These are phyloP conservation scores for Penicillium taxi DNA, from an alignment of 495 filamentous ascomycete genomes.

Conservation along the genomic window DNA sequence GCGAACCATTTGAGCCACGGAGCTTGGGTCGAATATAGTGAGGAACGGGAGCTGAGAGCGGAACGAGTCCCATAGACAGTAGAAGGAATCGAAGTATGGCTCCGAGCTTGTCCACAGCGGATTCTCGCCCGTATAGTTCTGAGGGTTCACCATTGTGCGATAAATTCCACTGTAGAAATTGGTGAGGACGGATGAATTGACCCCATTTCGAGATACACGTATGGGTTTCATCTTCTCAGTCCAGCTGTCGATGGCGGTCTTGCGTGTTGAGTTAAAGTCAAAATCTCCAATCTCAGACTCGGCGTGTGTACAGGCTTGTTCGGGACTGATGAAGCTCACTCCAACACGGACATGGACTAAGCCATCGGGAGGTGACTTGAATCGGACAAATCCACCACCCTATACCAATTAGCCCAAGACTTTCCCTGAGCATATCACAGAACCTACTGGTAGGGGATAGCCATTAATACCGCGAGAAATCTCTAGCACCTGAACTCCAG, in stretches of 20 bases:
- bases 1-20: conserved; percentile 56
- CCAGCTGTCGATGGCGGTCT: conserved; percentile 40
- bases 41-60: conserved; percentile 58
- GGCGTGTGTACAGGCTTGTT: conserved; percentile 55
- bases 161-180: conserved; percentile 50
- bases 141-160: conserved; percentile 58
- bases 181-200: conserved; percentile 50
- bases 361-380: conserved; percentile 33
- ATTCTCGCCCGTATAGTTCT: conserved; percentile 69
- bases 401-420: conserved; percentile 7
- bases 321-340: conserved; percentile 59
- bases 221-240: conserved; percentile 48
- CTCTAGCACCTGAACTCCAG: conserved; percentile 46
- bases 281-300: conserved; percentile 52
- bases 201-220: conserved; percentile 37
- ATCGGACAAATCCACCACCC: conserved; percentile 60
- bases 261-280: conserved; percentile 34
- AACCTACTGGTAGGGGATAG: conserved; percentile 56
- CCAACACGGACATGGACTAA: conserved; percentile 57
- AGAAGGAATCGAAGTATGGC: conserved; percentile 52
- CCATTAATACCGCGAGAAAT: conserved; percentile 63
- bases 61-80: conserved; percentile 53
- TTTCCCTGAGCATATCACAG: background rate
- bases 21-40: conserved; percentile 55
- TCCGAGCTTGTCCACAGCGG: conserved; percentile 59